Conservation (phyloP, 768 basidiomycete genomes). For the Naganishia onofrii region DNA sequence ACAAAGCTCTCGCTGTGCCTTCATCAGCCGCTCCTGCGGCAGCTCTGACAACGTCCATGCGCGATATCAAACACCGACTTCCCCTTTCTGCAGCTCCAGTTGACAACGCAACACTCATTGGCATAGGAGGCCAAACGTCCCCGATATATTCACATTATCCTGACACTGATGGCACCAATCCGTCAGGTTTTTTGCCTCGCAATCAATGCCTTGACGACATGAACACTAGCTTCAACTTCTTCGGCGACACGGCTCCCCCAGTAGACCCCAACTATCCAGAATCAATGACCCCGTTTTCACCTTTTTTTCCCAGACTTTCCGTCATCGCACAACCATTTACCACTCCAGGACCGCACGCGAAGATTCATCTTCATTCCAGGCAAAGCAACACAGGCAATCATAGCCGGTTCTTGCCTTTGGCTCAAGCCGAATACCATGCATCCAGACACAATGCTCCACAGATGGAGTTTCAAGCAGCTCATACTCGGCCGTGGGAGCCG, state of each 20-base stretch:
- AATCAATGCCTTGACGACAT: background rate
- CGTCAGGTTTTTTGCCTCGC: background rate
- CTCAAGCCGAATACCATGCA: background rate
- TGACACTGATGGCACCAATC: background rate
- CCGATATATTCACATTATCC: background rate
- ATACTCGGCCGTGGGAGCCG: background rate
- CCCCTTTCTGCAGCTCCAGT: background rate
- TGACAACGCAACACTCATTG: background rate
- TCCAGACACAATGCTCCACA: background rate
- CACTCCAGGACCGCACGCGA: background rate
- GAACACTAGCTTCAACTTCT: background rate
- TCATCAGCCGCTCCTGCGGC: no score
- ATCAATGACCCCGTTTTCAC: background rate
- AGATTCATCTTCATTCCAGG: background rate
- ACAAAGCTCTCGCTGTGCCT: background rate
- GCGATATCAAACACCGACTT: background rate
- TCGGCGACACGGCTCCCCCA: background rate
- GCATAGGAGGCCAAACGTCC: background rate
- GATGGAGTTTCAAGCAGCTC: background rate
- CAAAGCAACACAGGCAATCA: background rate
- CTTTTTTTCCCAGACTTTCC: background rate
- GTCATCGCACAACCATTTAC: background rate
- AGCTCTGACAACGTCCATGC: background rate
- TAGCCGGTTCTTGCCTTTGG: background rate
- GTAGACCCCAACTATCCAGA: background rate